Percentiles rank a stretch among this genome's conserved stretches.
Conservation (phyloP, 305 asterid genomes). For the Fraxinus sp. region DNA sequence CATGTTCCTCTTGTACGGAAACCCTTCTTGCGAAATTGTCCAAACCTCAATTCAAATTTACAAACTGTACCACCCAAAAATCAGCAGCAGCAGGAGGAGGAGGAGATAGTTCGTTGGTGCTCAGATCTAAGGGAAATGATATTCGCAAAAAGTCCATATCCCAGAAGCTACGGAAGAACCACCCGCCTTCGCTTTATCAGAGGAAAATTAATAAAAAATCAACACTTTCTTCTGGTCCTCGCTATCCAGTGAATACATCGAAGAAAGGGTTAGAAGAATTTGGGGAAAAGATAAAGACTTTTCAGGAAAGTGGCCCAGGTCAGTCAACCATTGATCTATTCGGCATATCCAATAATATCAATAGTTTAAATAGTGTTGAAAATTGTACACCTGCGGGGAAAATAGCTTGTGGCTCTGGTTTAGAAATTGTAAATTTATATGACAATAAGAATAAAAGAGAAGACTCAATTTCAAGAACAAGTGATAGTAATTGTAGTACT, state of each 20-base stretch:
- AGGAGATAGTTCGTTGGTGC: not conserved
- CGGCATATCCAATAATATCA: slow-evolving; percentile 12
- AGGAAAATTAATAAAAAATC: slow-evolving; percentile 27
- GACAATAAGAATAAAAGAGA: slow-evolving; percentile 12
- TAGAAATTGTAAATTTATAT: slow-evolving; percentile 21
- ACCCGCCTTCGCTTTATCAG: not conserved
- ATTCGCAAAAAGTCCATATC: slow-evolving; percentile 21
- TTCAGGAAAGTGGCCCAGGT: slow-evolving; percentile 30
- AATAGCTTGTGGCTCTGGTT: slow-evolving; percentile 29
- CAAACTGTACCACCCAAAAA: slow-evolving; percentile 4
- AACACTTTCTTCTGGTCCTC: slow-evolving; percentile 23
- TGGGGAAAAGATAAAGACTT: not conserved
- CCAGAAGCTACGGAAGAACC: slow-evolving; percentile 27
- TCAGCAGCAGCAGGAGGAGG: slow-evolving; percentile 11
- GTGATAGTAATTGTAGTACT: slow-evolving; percentile 16
- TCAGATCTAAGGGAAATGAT: slow-evolving; percentile 31
- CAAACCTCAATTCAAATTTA: slow-evolving; percentile 16
- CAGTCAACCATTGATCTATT: slow-evolving; percentile 18
- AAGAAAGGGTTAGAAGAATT: slow-evolving; percentile 18
- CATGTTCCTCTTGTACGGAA: not conserved
- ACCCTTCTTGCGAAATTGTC: slow-evolving; percentile 8
- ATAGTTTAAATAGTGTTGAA: slow-evolving; percentile 17
- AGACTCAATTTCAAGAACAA: slow-evolving; percentile 23
- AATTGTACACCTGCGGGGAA: slow-evolving; percentile 40
- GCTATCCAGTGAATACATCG: slow-evolving; percentile 18